These are phyloP conservation scores for Pterocarpus santalinus DNA, from an alignment of 306 rosid genomes.

Conservation along the genomic window DNA sequence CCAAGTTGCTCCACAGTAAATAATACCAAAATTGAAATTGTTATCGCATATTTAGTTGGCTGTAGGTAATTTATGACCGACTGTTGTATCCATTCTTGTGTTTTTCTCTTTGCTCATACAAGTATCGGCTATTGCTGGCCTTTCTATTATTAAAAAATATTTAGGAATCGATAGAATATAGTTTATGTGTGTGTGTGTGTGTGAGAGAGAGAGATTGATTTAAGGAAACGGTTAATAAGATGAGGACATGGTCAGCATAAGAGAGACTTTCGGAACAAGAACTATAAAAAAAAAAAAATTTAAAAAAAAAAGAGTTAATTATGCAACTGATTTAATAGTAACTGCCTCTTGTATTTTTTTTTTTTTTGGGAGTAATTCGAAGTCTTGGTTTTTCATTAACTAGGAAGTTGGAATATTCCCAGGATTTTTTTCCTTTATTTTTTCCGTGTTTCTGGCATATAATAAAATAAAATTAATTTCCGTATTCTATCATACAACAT, in stretches of 20 bases:
- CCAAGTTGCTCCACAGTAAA: background rate
- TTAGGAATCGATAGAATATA: background rate
- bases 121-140: background rate
- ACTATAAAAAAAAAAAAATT: background rate
- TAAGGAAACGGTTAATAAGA: conserved; percentile 42
- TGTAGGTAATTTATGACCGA: background rate
- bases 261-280: conserved; percentile 36
- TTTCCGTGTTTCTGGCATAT: too few relatives aligned
- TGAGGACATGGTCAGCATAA: conserved; percentile 32
- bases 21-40: background rate
- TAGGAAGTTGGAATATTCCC: too few relatives aligned
- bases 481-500: background rate
- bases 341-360: background rate
- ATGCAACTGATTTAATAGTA: background rate
- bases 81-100: background rate
- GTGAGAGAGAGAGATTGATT: conserved; percentile 22
- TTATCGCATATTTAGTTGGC: conserved; percentile 4
- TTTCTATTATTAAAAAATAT: background rate
- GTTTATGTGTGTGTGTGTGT: background rate
- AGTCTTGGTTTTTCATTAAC: too few relatives aligned
- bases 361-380: background rate
- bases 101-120: background rate
- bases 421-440: too few relatives aligned
- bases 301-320: background rate
- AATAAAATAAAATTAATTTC: background rate